Conservation (phyloP, 139 green algal species). For the Asterochloris erici region DNA sequence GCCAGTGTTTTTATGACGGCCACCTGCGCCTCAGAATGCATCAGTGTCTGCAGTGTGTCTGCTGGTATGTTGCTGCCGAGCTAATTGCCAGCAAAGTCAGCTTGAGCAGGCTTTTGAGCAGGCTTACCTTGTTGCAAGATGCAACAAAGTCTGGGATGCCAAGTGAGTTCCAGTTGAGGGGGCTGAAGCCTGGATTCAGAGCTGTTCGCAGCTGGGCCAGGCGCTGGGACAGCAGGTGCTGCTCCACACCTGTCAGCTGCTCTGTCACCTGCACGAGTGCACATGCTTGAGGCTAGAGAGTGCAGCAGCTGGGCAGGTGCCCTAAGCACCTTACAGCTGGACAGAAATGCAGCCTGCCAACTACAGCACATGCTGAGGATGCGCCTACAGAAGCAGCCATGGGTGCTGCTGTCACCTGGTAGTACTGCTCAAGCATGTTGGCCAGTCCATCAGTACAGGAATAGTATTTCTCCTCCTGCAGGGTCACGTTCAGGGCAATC, state of each 20-base stretch:
- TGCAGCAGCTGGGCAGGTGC: not conserved
- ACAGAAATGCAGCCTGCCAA: not conserved
- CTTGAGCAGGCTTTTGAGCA: not conserved
- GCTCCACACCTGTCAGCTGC: constrained; percentile 57
- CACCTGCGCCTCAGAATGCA: no score
- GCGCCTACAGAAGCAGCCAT: not conserved
- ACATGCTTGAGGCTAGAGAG: not conserved
- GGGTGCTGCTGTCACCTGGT: constrained; percentile 29
- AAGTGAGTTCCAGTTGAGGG: constrained; percentile 90
- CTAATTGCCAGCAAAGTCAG: no score
- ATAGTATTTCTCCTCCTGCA: constrained; percentile 80
- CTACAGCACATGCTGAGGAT: not conserved
- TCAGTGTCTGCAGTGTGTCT: no score
- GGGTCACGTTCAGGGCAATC: constrained; percentile 73
- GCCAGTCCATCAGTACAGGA: constrained; percentile 65
- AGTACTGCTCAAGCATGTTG: constrained; percentile 74
- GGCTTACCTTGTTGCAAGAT: constrained; percentile 54
- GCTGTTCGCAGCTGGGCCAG: constrained; percentile 60
- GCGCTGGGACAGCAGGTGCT: constrained; percentile 58
- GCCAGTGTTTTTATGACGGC: no score
- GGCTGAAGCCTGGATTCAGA: constrained; percentile 74
- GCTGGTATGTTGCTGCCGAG: not conserved
- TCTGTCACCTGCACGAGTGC: constrained; percentile 39
- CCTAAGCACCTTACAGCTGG: not conserved
- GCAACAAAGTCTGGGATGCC: constrained; percentile 83